Base-by-base conservation (phyloP, 1,139 yeast species). In the Lodderomyces theae region DNA sequence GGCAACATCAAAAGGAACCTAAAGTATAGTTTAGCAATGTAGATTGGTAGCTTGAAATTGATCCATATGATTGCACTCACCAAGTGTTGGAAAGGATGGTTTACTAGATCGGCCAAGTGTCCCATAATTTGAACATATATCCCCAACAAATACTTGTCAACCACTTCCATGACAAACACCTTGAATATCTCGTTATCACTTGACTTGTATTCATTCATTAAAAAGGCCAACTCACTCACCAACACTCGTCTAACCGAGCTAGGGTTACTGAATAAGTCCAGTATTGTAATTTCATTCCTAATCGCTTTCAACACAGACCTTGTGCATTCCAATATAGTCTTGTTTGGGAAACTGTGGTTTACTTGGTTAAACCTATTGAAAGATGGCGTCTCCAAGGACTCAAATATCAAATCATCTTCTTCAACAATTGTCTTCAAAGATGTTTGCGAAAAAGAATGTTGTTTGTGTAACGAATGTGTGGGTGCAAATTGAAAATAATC, bases 1-100 rank as follows among this genome's bases (percentile, higher is more conserved):
- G 64, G 64, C 17, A 59, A 29, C 31, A 54, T 52, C 15, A 57
- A 38, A 10, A 17, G 49, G 22, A 7, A 52, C 21, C 50, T 52
- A 10, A 58, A 26, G 39, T 50, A 51, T 16, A 51, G 40, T 18
- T 52, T 40, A 3, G 49, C 13, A 15, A 49, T 21, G 38, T 39
- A 18, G 29, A 29, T n/a, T 32, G 34, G 22, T 35, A 34, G 39
- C 41, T 34, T 15, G 23, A 17, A 26, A 35, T 11, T 18, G 16
- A 15, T 15, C 29, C 32, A 29, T 4, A 18, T 12, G 5, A 37
- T 21, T 9, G 31, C 15, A 5, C 13, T 21, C 4, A 29, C 15
- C 19, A 37, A 10, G 23, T 29, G 17, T 2, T 13, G 35, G 26
- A 46, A 17, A 40, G 40, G 39, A 51, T 50, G 31, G 23, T 32